These are phyloP conservation scores for Trichoderma afroharzianum DNA, from an alignment of 2,329 filamentous ascomycete species.

Conservation along the genomic window DNA sequence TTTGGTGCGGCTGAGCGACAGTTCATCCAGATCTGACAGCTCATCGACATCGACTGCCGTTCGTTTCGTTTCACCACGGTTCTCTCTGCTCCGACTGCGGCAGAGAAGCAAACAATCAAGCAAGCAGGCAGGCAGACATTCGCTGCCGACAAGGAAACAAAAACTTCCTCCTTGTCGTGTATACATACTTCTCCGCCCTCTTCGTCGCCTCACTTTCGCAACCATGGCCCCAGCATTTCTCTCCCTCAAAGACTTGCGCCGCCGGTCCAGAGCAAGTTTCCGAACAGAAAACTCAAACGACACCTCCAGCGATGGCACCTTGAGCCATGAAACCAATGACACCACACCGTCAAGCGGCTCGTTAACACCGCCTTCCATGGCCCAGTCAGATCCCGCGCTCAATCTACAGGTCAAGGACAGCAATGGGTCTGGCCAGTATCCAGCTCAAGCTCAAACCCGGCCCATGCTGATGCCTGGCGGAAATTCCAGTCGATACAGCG, in stretches of 20 bases:
- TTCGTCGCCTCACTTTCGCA: slow-evolving; percentile 9
- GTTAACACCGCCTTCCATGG: slow-evolving; percentile 70
- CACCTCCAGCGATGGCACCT: slow-evolving; percentile 56
- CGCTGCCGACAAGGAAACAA: background rate
- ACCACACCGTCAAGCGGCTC: slow-evolving; percentile 65
- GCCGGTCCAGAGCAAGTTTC: slow-evolving; percentile 73
- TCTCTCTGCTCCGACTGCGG: background rate
- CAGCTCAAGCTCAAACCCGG: slow-evolving; percentile 28
- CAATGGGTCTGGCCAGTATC: slow-evolving; percentile 19
- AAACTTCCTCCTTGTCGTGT: background rate
- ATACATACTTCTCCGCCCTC: background rate
- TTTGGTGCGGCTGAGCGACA: background rate
- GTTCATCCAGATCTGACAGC: background rate
- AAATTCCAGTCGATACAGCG: slow-evolving; percentile 58
- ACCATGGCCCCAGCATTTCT: slow-evolving; percentile 64
- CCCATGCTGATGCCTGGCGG: slow-evolving; percentile 37
- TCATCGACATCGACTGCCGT: background rate
- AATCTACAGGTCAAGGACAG: slow-evolving; percentile 56
- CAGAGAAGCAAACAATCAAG: background rate
- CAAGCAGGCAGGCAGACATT: background rate
- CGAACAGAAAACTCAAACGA: slow-evolving; percentile 61
- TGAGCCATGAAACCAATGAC: slow-evolving; percentile 55
- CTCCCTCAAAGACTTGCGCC: slow-evolving; percentile 65
- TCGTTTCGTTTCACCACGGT: slow-evolving; percentile 1
- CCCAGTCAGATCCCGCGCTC: slow-evolving; percentile 62